These are phyloP conservation scores for Neoconidiobolus thromboides DNA, from an alignment of 371 early-diverging fungal genomes.

Conservation along the genomic window DNA sequence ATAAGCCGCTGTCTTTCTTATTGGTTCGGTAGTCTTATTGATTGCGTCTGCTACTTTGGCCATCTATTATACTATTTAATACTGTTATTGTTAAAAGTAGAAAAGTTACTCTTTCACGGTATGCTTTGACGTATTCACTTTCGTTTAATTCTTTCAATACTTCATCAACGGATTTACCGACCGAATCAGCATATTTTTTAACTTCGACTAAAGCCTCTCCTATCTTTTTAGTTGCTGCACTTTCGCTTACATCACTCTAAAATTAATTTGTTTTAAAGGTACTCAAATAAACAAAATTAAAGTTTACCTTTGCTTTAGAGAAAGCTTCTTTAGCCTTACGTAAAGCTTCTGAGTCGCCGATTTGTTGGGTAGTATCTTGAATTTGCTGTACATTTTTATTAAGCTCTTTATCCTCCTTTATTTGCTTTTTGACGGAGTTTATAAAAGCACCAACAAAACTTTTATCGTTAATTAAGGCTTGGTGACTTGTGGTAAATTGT, in stretches of 20 bases:
- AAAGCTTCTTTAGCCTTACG: constrained; percentile 72
- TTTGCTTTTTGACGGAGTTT: constrained; percentile 72
- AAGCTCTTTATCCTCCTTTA: constrained; percentile 80
- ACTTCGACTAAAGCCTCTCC: constrained; percentile 56
- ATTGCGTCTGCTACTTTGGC: constrained; percentile 19
- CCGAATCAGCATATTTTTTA: constrained; percentile 48
- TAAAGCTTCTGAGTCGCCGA: constrained; percentile 72
- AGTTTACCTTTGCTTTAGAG: constrained; percentile 35
- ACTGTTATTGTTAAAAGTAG: constrained; percentile 9
- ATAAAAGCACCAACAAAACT: constrained; percentile 35
- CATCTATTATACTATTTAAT: background rate
- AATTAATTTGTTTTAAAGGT: background rate
- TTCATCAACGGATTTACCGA: constrained; percentile 51
- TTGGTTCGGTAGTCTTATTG: constrained; percentile 48
- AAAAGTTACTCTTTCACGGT: constrained; percentile 50
- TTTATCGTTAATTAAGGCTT: constrained; percentile 2
- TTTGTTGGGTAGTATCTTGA: constrained; percentile 56
- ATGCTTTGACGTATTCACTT: constrained; percentile 60
- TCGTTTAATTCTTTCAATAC: constrained; percentile 71
- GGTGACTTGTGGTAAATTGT: no score
- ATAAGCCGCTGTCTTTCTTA: constrained; percentile 51
- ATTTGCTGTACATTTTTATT: constrained; percentile 73
- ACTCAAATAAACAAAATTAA: background rate
- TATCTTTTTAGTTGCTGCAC: constrained; percentile 27
- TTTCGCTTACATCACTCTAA: constrained; percentile 19